phyloP scores from a whole-genome alignment of 306 rosid species.

The Citrullus colocynthis region DNA sequence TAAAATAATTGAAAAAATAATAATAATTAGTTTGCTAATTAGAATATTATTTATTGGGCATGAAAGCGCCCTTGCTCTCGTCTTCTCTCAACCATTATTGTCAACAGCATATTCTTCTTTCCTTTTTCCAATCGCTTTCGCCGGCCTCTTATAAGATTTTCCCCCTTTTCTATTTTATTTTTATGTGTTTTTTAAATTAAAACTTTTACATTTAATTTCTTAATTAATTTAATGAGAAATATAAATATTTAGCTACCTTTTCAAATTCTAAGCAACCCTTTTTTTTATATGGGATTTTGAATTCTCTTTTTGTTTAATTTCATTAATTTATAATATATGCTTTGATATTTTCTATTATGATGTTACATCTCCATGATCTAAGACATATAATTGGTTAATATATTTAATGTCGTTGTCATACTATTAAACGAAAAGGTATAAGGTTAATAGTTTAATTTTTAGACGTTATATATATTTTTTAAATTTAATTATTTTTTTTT shows the following conservation, averaged over 20 bases:
- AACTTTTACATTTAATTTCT: background rate
- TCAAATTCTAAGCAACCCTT: background rate
- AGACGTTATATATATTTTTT: background rate
- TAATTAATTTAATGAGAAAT: background rate
- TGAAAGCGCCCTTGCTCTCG: background rate
- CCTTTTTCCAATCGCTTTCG: background rate
- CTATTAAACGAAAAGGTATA: background rate
- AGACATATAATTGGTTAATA: background rate
- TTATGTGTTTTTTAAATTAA: background rate
- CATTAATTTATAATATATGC: background rate
- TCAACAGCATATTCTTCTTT: background rate
- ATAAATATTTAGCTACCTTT: background rate
- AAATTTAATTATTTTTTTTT: background rate
- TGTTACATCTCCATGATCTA: background rate
- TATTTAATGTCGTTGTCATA: background rate
- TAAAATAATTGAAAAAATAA: too few species aligned
- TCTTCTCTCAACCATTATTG: background rate
- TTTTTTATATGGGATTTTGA: background rate
- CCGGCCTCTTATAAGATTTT: background rate
- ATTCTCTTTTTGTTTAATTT: background rate
- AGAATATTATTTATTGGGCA: background rate
- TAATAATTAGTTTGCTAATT: background rate
- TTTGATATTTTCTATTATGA: background rate
- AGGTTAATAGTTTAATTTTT: background rate
- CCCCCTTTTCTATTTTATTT: background rate